These are phyloP conservation scores for Cyberlindnera maclurae DNA, from an alignment of 805 yeast species.

Conservation along the genomic window DNA sequence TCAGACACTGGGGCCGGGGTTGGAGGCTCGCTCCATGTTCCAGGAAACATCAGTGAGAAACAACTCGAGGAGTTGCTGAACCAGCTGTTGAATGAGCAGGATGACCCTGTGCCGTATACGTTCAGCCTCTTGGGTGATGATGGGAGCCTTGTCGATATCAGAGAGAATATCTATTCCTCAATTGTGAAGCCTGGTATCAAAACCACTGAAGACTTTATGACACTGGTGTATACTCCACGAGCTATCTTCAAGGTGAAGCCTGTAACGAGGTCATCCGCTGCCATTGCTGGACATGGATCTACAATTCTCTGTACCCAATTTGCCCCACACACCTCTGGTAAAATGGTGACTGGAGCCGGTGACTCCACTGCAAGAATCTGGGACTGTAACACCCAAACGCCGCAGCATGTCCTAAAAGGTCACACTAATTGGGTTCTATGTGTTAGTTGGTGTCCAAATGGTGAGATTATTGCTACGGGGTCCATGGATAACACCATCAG, in stretches of 20 bases:
- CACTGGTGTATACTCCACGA: slow-evolving; percentile 86
- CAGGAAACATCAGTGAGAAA: slow-evolving; percentile 77
- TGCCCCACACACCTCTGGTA: slow-evolving; percentile 81
- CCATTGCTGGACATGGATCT: slow-evolving; percentile 93
- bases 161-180: slow-evolving; percentile 69
- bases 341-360: slow-evolving; percentile 94
- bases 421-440: slow-evolving; percentile 93
- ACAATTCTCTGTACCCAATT: slow-evolving; percentile 88
- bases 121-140: slow-evolving; percentile 59
- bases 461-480: slow-evolving; percentile 87
- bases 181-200: slow-evolving; percentile 80
- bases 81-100: slow-evolving; percentile 60
- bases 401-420: slow-evolving; percentile 70
- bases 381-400: slow-evolving; percentile 96
- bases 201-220: slow-evolving; percentile 88
- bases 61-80: slow-evolving; percentile 87
- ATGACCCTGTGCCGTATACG: slow-evolving; percentile 77
- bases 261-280: slow-evolving; percentile 83
- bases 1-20: slow-evolving; percentile 84
- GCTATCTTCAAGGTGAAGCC: slow-evolving; percentile 92
- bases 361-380: slow-evolving; percentile 93
- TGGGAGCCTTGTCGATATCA: slow-evolving; percentile 58
- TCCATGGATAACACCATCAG: slow-evolving; percentile 88
- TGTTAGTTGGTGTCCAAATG: slow-evolving; percentile 89
- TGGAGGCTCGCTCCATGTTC: slow-evolving; percentile 85